Conservation (phyloP, 169 alveolate species). For the Eimeria falciformis region DNA sequence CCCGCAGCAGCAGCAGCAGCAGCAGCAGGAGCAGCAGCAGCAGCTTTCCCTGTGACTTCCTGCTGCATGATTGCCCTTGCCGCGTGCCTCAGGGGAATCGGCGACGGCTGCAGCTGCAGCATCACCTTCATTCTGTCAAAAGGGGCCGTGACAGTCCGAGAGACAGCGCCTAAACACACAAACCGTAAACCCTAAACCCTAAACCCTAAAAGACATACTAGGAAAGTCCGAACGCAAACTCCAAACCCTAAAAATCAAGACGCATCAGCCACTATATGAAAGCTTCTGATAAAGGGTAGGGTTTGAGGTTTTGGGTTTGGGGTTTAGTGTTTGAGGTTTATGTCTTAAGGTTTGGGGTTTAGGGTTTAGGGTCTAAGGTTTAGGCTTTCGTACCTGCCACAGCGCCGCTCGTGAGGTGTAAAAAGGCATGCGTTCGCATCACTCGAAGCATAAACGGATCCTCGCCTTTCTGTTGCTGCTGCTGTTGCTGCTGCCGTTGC, state of each 20-base stretch:
- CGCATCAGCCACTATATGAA: neutral
- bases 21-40: constrained; percentile 12
- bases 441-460: constrained; percentile 65
- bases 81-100: constrained; percentile 60
- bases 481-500: constrained; percentile 30
- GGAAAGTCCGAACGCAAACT: neutral
- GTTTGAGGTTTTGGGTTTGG: neutral
- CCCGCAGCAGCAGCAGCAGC: neutral
- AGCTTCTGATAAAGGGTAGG: neutral
- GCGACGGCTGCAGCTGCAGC: constrained; percentile 75
- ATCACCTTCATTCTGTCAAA: constrained; percentile 81
- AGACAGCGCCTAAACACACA: constrained; percentile 74
- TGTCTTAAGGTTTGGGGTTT: neutral
- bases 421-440: constrained; percentile 69
- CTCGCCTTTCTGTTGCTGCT: neutral
- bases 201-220: neutral
- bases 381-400: constrained; percentile 73
- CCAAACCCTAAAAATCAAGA: neutral
- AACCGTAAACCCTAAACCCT: neutral
- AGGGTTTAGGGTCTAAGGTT: neutral
- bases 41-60: constrained; percentile 47
- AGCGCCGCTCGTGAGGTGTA: constrained; percentile 80
- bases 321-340: neutral
- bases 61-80: constrained; percentile 56
- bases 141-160: constrained; percentile 83